Evolutionary conservation across 1,139 yeast species (phyloP).

Genomic region (Saccharomyces hybrid): DNA sequence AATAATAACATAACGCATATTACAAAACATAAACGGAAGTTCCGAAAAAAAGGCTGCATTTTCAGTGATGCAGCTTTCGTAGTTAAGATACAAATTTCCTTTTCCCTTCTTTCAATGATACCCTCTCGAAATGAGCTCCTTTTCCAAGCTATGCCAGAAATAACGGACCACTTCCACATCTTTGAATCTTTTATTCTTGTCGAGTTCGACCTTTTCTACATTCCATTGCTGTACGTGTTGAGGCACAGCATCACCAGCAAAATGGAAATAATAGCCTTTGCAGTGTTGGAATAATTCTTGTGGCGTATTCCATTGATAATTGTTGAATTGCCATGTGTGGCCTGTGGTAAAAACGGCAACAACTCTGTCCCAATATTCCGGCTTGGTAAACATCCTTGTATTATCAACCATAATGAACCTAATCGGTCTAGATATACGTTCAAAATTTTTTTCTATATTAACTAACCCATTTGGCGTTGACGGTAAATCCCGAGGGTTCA

Average conservation of each 20-base stretch:
- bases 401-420: slow-evolving; percentile 61
- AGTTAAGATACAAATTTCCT: neutral
- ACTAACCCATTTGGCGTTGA: slow-evolving; percentile 23
- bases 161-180: slow-evolving; percentile 81
- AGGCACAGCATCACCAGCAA: slow-evolving; percentile 75
- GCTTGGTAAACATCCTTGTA: slow-evolving; percentile 81
- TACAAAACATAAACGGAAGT: neutral
- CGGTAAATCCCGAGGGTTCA: slow-evolving; percentile 42
- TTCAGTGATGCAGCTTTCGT: neutral
- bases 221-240: slow-evolving; percentile 77
- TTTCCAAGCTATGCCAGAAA: slow-evolving; percentile 74
- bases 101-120: slow-evolving; percentile 19
- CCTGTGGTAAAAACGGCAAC: slow-evolving; percentile 95
- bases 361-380: slow-evolving; percentile 95
- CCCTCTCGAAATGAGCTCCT: slow-evolving; percentile 44
- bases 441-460: slow-evolving; percentile 30
- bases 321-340: slow-evolving; percentile 91
- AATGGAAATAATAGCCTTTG: slow-evolving; percentile 73
- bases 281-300: slow-evolving; percentile 72
- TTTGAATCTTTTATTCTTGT: slow-evolving; percentile 75
- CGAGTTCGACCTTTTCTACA: slow-evolving; percentile 67
- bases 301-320: slow-evolving; percentile 78
- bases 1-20: neutral
- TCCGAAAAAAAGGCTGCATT: too few relatives aligned
- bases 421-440: slow-evolving; percentile 27